Evolutionary conservation across 257 asterid genomes (phyloP).

Genomic region (Plantago elongata): DNA sequence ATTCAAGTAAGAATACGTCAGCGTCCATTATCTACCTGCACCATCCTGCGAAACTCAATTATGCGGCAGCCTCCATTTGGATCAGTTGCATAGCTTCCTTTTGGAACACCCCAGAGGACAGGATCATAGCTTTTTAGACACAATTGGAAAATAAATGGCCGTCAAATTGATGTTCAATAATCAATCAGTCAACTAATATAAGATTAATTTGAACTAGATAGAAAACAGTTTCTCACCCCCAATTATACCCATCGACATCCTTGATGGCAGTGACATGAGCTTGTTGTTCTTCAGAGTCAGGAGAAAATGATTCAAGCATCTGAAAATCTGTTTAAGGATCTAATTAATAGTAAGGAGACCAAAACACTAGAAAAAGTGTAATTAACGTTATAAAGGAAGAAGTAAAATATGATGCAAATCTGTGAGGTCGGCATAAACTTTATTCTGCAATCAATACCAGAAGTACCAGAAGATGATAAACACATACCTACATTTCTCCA

Average conservation of each 20-base stretch:
- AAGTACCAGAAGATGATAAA: neutral
- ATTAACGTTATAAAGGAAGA: neutral
- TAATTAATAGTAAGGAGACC: conserved; percentile 10
- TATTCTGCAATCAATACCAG: no score
- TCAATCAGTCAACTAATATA: conserved; percentile 12
- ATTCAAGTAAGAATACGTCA: conserved; percentile 4
- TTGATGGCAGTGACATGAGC: conserved; percentile 72
- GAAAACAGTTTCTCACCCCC: conserved; percentile 74
- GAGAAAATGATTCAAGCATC: conserved; percentile 67
- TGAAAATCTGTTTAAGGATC: conserved; percentile 48
- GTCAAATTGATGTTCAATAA: conserved; percentile 17
- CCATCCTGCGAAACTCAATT: conserved; percentile 87
- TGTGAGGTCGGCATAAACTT: conserved; percentile 5
- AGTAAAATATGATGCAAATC: conserved; percentile 6
- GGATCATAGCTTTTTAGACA: conserved; percentile 73
- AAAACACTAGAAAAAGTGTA: neutral
- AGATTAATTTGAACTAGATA: conserved; percentile 1
- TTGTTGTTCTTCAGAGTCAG: conserved; percentile 89
- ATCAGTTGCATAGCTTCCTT: conserved; percentile 86
- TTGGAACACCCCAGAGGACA: conserved; percentile 94
- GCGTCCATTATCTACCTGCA: conserved; percentile 51
- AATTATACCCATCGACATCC: conserved; percentile 75
- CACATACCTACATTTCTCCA: conserved; percentile 71
- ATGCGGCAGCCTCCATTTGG: conserved; percentile 78
- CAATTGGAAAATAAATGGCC: conserved; percentile 19